Percentiles rank a stretch among this genome's conserved stretches.
These are phyloP conservation scores for Beauveria australis DNA, from an alignment of 2,329 filamentous ascomycete species.

Conservation along the genomic window DNA sequence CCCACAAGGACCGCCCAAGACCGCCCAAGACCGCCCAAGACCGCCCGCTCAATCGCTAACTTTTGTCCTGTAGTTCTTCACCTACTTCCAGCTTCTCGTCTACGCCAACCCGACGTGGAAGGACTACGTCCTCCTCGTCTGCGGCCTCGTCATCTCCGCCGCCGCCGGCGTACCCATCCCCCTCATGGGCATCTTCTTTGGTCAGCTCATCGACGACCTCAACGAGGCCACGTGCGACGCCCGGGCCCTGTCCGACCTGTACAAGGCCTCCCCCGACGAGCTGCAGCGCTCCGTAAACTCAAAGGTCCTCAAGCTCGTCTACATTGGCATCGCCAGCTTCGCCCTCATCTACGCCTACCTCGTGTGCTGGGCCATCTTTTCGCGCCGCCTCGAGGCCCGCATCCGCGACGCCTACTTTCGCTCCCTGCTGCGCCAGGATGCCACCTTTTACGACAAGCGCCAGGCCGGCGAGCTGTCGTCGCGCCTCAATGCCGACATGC, in stretches of 20 bases:
- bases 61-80: constrained; percentile 20
- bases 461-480: constrained; percentile 56
- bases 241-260: constrained; percentile 14
- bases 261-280: constrained; percentile 14
- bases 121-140: constrained; percentile 33
- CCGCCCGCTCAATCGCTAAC: background rate
- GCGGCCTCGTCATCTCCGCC: constrained; percentile 38
- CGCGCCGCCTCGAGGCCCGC: constrained; percentile 54
- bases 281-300: constrained; percentile 39
- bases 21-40: background rate
- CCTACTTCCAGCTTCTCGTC: constrained; percentile 37
- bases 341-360: constrained; percentile 56
- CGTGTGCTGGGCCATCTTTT: constrained; percentile 55
- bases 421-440: constrained; percentile 51
- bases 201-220: constrained; percentile 53
- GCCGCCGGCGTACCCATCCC: constrained; percentile 56
- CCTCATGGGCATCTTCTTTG: constrained; percentile 56
- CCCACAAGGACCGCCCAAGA: background rate
- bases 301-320: constrained; percentile 54
- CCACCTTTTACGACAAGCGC: constrained; percentile 55
- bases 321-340: constrained; percentile 56
- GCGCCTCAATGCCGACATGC: constrained; percentile 57
- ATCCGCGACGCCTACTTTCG: constrained; percentile 53
- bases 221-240: constrained; percentile 46
- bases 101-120: constrained; percentile 36